Base-by-base conservation (phyloP, 805 yeast species). In the Candida tammaniensis region DNA sequence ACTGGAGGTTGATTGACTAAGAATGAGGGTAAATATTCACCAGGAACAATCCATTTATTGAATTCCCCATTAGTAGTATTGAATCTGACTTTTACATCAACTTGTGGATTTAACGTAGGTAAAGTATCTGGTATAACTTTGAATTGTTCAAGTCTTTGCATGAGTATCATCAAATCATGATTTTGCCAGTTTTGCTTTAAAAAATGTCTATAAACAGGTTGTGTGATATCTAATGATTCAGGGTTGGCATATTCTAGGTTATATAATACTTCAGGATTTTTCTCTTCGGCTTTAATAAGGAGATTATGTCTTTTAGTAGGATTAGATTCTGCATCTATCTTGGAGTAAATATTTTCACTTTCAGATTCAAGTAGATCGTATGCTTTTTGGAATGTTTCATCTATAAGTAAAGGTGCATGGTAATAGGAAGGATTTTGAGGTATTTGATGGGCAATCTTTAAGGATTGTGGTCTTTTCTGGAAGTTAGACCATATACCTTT, bases 51-150 rank as follows among this genome's bases (percentile, higher is more conserved):
- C 85, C 85, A 80, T 44, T 71, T 76, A 46, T 74, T 72, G 25
- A 82, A 72, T 38, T 74, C 71, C 4, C 76, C 67, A n/a, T 48
- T 45, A 27, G 52, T 48, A 42, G 78, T 78, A 52, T 80, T 85
- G 54, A 89, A 89, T 60, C 78, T 79, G 28, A 93, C 52, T 28
- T 75, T 69, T 5, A 91, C 85, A 33, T 84, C 87, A 12, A 77
- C 91, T 43, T 71, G 64, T 13, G 98, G 98, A 7, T 74, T 80
- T 38, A 93, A 60, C 2, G 97, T 88, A 17, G 97, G 93, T 57
- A 93, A 55, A 3, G 98, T 89, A 55, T 93, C 98, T 11, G 98
- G 98, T 39, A 93, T 85, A 27, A 86, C 86, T 27, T 74, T 74
- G 47, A 87, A 64, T 37, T 83, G 79, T 63, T 93, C 98, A 35